Evolutionary conservation across 148 eudicot genomes (phyloP).

Genomic region (Nyssa sinensis): DNA sequence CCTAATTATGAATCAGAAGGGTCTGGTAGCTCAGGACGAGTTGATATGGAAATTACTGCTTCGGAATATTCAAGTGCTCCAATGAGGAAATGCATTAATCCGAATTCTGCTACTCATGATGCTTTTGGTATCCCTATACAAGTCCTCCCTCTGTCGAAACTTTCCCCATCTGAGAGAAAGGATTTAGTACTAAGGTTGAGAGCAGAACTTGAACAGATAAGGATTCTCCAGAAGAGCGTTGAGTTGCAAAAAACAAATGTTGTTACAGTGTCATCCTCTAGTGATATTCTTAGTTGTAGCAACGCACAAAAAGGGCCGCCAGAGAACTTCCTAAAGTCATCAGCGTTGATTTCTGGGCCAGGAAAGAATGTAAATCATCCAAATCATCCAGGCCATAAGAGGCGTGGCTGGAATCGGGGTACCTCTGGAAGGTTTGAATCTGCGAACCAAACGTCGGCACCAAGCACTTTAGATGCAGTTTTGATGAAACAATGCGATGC

Average conservation of each 20-base stretch:
- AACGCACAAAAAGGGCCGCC: constrained; percentile 26
- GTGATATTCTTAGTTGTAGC: constrained; percentile 38
- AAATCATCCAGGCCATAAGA: constrained; percentile 18
- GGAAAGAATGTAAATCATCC: constrained; percentile 26
- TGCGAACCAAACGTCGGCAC: constrained; percentile 22
- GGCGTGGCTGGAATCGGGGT: constrained; percentile 37
- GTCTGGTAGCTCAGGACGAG: constrained; percentile 53
- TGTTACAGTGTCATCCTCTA: constrained; percentile 35
- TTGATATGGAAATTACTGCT: constrained; percentile 31
- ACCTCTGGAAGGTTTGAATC: constrained; percentile 40
- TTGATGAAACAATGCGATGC: constrained; percentile 51
- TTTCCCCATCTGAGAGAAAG: constrained; percentile 45
- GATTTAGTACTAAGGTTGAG: constrained; percentile 38
- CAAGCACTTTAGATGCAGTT: constrained; percentile 21
- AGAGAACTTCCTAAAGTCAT: constrained; percentile 9
- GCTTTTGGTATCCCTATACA: constrained; percentile 53
- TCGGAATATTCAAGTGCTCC: constrained; percentile 42
- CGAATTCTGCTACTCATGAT: constrained; percentile 39
- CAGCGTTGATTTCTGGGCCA: constrained; percentile 11
- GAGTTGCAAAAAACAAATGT: constrained; percentile 27
- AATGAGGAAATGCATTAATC: constrained; percentile 46
- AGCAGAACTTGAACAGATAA: constrained; percentile 56
- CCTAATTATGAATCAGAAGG: constrained; percentile 48
- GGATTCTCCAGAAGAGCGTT: constrained; percentile 38
- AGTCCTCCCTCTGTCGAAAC: constrained; percentile 38